Conservation (phyloP, 805 yeast genomes). For the Scheffersomyces coipomensis region DNA sequence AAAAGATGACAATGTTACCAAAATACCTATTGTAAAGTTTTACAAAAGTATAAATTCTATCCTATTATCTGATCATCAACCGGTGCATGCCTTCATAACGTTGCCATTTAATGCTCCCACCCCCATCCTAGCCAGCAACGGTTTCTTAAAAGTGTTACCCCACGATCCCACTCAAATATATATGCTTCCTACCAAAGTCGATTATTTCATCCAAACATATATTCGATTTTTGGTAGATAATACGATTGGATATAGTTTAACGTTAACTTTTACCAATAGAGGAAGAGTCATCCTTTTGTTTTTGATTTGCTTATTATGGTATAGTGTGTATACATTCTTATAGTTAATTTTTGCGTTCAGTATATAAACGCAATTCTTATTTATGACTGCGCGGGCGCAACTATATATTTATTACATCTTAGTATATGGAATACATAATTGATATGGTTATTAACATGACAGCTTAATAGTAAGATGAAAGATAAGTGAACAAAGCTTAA, state of each 20-base stretch:
- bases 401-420: too few relatives aligned
- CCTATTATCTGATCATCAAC: conserved; percentile 73
- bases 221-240: conserved; percentile 26
- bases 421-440: too few relatives aligned
- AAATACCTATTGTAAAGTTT: conserved; percentile 23
- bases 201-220: conserved; percentile 21
- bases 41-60: conserved; percentile 53
- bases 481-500: too few relatives aligned
- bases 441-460: too few relatives aligned
- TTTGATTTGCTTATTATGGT: conserved; percentile 8
- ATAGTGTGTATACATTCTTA: not conserved
- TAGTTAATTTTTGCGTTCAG: too few relatives aligned
- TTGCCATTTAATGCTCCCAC: conserved; percentile 46
- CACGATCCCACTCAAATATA: conserved; percentile 37
- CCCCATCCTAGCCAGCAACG: conserved; percentile 23
- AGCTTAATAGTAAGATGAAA: too few relatives aligned
- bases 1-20: conserved; percentile 1
- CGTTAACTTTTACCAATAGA: conserved; percentile 29
- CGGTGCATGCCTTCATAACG: conserved; percentile 57
- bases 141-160: conserved; percentile 29
- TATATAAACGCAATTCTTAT: too few relatives aligned
- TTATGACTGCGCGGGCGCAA: too few relatives aligned
- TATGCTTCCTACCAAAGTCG: conserved; percentile 32
- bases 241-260: conserved; percentile 32
- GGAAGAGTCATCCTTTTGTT: conserved; percentile 31